Evolutionary conservation across 305 asterid genomes (phyloP).

Genomic region (Fraxinus sp.): DNA sequence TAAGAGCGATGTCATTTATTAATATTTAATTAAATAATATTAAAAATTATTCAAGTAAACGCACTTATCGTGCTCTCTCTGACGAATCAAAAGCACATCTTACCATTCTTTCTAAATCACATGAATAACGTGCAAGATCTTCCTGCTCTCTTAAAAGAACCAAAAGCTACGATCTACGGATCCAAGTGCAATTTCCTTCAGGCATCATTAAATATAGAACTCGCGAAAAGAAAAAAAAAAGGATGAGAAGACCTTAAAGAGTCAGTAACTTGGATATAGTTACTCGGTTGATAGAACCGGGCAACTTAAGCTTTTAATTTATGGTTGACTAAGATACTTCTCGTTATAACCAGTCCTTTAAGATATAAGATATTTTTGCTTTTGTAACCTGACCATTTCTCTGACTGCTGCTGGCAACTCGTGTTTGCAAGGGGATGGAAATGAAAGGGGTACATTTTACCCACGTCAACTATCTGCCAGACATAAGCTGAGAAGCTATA

Average conservation of each 20-base stretch:
- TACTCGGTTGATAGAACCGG: not conserved
- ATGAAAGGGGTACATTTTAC: constrained; percentile 32
- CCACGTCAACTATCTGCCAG: constrained; percentile 39
- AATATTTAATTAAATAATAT: too few species aligned
- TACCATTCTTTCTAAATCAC: not conserved
- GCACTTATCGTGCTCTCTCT: too few species aligned
- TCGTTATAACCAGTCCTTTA: not conserved
- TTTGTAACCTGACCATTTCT: not conserved
- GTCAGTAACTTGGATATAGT: not conserved
- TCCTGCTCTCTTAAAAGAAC: constrained; percentile 90
- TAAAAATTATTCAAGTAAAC: too few species aligned
- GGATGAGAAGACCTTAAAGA: not conserved
- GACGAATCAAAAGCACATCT: too few species aligned
- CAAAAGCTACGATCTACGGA: constrained; percentile 82
- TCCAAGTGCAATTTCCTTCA: constrained; percentile 97
- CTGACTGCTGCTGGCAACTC: not conserved
- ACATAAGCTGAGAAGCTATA: constrained; percentile 36
- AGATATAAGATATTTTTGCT: not conserved
- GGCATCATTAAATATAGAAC: constrained; percentile 41
- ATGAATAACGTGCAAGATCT: constrained; percentile 68
- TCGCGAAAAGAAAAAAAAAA: not conserved
- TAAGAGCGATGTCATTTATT: too few species aligned
- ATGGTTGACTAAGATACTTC: not conserved
- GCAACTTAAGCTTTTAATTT: not conserved
- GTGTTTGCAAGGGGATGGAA: constrained; percentile 40